Evolutionary conservation across 768 basidiomycete species (phyloP).

Genomic region (Suillus luteus): DNA sequence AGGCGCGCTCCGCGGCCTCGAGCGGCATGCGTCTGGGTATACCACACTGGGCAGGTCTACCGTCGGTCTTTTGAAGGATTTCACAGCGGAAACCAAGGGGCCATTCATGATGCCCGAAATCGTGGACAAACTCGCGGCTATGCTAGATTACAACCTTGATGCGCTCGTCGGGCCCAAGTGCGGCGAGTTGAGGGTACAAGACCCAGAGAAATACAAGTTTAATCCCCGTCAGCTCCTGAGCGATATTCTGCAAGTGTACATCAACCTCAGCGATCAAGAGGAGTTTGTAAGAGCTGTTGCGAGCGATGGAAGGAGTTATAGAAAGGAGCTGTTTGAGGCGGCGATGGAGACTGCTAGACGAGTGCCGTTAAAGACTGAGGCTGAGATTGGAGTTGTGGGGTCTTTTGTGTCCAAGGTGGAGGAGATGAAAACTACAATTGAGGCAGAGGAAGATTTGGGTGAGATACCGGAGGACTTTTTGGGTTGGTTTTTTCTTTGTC

Average conservation of each 20-base stretch:
- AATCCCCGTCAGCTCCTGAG: constrained; percentile 78
- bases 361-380: constrained; percentile 68
- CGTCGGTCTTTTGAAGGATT: constrained; percentile 86
- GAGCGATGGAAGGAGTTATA: constrained; percentile 91
- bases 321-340: constrained; percentile 76
- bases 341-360: constrained; percentile 68
- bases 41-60: constrained; percentile 85
- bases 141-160: constrained; percentile 93
- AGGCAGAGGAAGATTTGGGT: constrained; percentile 89
- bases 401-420: constrained; percentile 83
- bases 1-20: constrained; percentile 72
- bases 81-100: constrained; percentile 87
- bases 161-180: constrained; percentile 88
- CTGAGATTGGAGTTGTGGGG: constrained; percentile 71
- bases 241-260: constrained; percentile 87
- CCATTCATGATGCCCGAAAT: constrained; percentile 98
- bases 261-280: constrained; percentile 80
- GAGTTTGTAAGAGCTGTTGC: constrained; percentile 88
- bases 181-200: constrained; percentile 80
- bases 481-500: constrained; percentile 49
- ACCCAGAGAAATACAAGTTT: constrained; percentile 89
- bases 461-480: constrained; percentile 96
- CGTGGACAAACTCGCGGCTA: constrained; percentile 91
- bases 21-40: constrained; percentile 84
- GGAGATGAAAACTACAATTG: constrained; percentile 72